Base-by-base conservation (phyloP, 805 yeast genomes). In the Blastobotrys parvus region DNA sequence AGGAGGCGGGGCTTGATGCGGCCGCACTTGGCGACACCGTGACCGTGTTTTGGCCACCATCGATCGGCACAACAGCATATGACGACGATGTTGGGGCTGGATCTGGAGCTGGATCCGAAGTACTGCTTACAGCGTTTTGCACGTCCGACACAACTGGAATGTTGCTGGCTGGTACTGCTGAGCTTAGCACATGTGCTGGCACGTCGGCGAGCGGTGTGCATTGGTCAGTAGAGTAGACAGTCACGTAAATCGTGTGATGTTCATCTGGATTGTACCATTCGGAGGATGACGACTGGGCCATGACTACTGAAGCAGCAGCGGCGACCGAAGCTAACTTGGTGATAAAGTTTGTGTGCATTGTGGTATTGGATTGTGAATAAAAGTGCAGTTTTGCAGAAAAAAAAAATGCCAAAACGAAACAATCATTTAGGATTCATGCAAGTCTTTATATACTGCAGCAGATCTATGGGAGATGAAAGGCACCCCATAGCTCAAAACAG, bases 41-140 rank as follows among this genome's bases (percentile, higher is more conserved):
- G 19, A 38, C 42, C n/a, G 45, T 41, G 21, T 44, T 37, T 31
- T 40, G 36, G 17, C 20, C 23, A n/a, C 30, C 41, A 30, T 30
- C 39, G 19, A 21, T 18, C 17, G 35, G 35, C n/a, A 32, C 20
- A 15, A 5, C 17, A 7, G 7, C n/a, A 15, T 10, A 31, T 6
- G 17, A 11, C 6, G 34, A 17, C 5, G 18, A 17, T 10, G 42
- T 8, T n/a, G 16, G 33, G 11, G 39, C 42, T 5, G 45, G 22
- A 8, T 18, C 23, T 5, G 47, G 16, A 21, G 45, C 11, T 21
- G 32, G 44, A 23, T 19, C 31, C 15, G 48, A 18, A 3, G 50
- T 20, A 20, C 21, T 35, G 6, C 40, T 13, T 3, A 41, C 16
- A 8, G 17, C 43, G 8, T 42, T 11, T 6, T 47, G 30, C 18